A percentile compares a stretch with the other conserved stretches of the same genome.
These are phyloP conservation scores for Corymbia maculata DNA, from an alignment of 345 rosid genomes.

Conservation along the genomic window DNA sequence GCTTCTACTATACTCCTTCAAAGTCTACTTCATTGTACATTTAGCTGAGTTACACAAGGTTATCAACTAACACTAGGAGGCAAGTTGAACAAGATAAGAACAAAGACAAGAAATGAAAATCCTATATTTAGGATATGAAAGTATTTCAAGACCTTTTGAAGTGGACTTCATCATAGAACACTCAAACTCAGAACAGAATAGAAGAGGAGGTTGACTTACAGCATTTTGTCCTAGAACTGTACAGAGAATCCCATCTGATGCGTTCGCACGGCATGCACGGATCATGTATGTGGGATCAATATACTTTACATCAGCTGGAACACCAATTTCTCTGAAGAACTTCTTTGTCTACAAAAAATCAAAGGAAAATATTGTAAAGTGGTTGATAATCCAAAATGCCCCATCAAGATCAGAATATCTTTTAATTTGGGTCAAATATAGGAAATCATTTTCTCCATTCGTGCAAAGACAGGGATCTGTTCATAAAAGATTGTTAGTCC, in stretches of 20 bases:
- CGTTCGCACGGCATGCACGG: conserved; percentile 91
- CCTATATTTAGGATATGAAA: neutral
- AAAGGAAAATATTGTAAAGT: neutral
- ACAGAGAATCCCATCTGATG: conserved; percentile 91
- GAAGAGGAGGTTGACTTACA: conserved; percentile 32
- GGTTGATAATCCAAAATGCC: neutral
- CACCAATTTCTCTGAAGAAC: conserved; percentile 55
- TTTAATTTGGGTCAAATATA: neutral
- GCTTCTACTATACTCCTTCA: neutral
- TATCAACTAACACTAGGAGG: neutral
- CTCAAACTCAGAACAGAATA: neutral
- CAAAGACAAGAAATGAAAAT: neutral
- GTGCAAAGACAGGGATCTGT: neutral
- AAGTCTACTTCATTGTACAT: neutral
- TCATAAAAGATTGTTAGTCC: neutral
- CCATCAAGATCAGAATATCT: neutral
- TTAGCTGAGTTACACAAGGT: neutral
- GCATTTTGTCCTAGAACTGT: conserved; percentile 99
- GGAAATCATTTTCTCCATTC: neutral
- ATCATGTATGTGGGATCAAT: conserved; percentile 99
- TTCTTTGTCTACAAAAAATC: conserved; percentile 50
- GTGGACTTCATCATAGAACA: neutral
- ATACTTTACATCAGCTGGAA: conserved; percentile 79
- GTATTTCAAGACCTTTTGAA: neutral
- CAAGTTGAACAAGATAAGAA: neutral